phyloP scores from a whole-genome alignment of 2,329 filamentous ascomycete species.

The Colletotrichum australisinense region DNA sequence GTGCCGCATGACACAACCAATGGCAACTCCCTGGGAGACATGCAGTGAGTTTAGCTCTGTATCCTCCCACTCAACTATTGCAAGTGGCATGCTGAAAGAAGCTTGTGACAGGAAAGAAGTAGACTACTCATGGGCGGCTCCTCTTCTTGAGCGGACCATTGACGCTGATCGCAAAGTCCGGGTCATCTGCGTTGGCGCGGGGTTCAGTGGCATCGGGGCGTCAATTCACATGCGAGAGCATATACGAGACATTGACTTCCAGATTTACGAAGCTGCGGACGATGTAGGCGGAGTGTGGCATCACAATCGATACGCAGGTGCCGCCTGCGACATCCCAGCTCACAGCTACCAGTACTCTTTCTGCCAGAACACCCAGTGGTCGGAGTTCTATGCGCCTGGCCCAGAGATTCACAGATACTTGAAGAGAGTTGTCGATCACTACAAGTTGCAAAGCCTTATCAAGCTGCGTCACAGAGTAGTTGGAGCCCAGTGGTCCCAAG shows the following conservation, averaged over 20 bases:
- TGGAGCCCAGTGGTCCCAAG: background rate
- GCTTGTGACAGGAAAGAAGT: background rate
- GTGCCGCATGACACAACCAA: background rate
- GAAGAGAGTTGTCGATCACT: slow-evolving; percentile 5
- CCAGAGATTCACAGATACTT: background rate
- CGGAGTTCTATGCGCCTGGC: slow-evolving; percentile 7
- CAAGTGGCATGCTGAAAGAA: background rate
- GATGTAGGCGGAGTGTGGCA: slow-evolving; percentile 40
- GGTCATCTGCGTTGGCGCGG: slow-evolving; percentile 5
- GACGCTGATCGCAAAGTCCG: background rate
- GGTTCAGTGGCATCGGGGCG: background rate
- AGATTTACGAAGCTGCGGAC: slow-evolving; percentile 42
- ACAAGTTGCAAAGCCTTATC: background rate
- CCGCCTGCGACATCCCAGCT: slow-evolving; percentile 38
- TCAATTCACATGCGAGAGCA: background rate
- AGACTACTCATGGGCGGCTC: background rate
- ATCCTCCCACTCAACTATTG: too few species aligned
- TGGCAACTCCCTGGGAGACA: background rate
- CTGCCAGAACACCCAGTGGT: slow-evolving; percentile 8
- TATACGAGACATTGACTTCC: slow-evolving; percentile 33
- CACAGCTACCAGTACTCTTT: slow-evolving; percentile 37
- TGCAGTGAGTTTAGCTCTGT: background rate
- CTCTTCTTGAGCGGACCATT: background rate
- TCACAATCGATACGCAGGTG: slow-evolving; percentile 39
- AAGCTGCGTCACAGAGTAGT: background rate